A percentile compares a stretch with the other conserved stretches of the same genome.
Conservation (phyloP, 1,139 yeast species). For the Kluyveromyces sp. region DNA sequence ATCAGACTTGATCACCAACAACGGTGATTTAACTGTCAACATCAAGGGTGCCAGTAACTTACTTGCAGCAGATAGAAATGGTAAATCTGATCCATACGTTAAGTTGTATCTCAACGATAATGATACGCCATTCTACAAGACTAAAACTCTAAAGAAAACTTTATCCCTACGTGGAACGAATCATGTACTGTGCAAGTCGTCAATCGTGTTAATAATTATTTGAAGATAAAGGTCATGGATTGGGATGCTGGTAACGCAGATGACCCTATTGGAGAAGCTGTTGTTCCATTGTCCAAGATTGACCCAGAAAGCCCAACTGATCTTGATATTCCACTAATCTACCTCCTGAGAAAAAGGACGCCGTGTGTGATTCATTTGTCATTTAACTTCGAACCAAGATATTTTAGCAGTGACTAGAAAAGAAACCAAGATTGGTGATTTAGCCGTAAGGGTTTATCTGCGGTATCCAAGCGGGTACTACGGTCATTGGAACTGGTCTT, state of each 20-base stretch:
- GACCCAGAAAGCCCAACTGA: constrained; percentile 50
- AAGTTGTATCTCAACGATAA: constrained; percentile 58
- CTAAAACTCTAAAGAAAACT: constrained; percentile 78
- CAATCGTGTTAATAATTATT: constrained; percentile 53
- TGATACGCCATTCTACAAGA: constrained; percentile 50
- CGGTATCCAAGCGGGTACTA: constrained; percentile 34
- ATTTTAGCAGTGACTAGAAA: constrained; percentile 35
- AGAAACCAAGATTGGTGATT: constrained; percentile 32
- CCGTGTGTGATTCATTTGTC: constrained; percentile 58
- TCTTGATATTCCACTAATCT: constrained; percentile 43
- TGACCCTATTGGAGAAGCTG: constrained; percentile 70
- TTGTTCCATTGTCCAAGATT: constrained; percentile 50
- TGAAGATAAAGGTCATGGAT: constrained; percentile 59
- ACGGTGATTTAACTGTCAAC: constrained; percentile 64
- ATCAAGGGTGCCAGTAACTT: constrained; percentile 62
- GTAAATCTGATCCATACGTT: constrained; percentile 88
- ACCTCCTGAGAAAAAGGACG: constrained; percentile 42
- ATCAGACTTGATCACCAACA: constrained; percentile 65
- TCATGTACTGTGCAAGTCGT: constrained; percentile 39
- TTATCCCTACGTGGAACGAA: constrained; percentile 87
- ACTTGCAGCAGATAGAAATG: constrained; percentile 78
- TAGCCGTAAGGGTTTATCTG: constrained; percentile 35
- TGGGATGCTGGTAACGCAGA: constrained; percentile 93
- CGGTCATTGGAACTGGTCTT: constrained; percentile 36
- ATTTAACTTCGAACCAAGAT: constrained; percentile 62